Conservation (phyloP, 805 yeast genomes). For the Pichia occidentalis region DNA sequence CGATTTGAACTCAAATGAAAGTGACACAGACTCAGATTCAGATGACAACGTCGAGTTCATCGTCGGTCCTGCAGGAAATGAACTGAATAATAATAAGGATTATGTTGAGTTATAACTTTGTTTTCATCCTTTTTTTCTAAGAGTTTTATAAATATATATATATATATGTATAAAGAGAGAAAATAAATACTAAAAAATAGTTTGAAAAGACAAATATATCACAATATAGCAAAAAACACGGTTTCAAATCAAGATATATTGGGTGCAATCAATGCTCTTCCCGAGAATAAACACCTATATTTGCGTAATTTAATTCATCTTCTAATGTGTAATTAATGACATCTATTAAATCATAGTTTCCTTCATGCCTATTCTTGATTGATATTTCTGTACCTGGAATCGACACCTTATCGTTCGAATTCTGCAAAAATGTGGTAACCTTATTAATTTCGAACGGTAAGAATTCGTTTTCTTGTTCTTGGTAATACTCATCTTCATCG, state of each 20-base stretch:
- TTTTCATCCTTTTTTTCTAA: background rate
- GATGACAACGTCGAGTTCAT: slow-evolving; percentile 17
- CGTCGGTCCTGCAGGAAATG: slow-evolving; percentile 13
- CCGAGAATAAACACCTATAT: slow-evolving; percentile 1
- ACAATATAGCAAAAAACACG: no score
- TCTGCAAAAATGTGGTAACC: slow-evolving; percentile 3
- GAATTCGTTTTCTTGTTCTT: slow-evolving; percentile 1
- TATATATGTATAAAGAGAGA: background rate
- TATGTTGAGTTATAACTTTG: background rate
- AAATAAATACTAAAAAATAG: no score
- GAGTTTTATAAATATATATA: background rate
- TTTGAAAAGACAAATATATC: background rate
- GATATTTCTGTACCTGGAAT: slow-evolving; percentile 3
- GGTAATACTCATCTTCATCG: background rate
- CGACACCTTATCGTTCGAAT: slow-evolving; percentile 1
- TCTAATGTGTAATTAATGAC: slow-evolving; percentile 15
- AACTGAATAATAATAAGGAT: slow-evolving; percentile 10
- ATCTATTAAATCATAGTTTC: slow-evolving; percentile 12
- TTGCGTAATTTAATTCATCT: slow-evolving; percentile 7
- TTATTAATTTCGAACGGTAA: slow-evolving; percentile 8
- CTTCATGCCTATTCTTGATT: slow-evolving; percentile 1
- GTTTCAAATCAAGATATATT: no score
- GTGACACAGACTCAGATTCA: slow-evolving; percentile 14
- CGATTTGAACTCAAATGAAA: slow-evolving; percentile 10
- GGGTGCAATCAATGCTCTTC: background rate